Evolutionary conservation across 805 yeast genomes (phyloP).

Genomic region (Kazachstania africana): DNA sequence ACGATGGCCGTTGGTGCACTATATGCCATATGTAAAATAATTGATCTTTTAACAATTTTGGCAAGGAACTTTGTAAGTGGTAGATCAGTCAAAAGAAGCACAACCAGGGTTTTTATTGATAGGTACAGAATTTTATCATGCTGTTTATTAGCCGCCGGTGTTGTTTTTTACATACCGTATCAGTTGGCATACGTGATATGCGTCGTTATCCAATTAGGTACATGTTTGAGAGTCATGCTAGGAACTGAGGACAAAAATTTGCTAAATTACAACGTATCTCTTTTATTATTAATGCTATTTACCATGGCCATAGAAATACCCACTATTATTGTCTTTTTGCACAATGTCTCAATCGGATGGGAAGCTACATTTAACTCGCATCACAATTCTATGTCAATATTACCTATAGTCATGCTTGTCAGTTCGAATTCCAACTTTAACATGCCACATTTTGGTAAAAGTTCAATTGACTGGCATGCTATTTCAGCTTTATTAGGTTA

Average conservation of each 20-base stretch:
- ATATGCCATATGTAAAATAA: conserved; percentile 1
- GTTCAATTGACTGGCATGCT: conserved; percentile 18
- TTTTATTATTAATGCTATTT: conserved; percentile 63
- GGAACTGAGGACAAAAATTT: conserved; percentile 22
- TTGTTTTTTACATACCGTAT: conserved; percentile 62
- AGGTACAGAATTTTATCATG: conserved; percentile 27
- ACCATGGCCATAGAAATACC: conserved; percentile 71
- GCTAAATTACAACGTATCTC: conserved; percentile 49
- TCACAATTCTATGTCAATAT: conserved; percentile 67
- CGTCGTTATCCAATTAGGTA: conserved; percentile 44
- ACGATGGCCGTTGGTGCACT: conserved; percentile 17
- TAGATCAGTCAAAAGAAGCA: too few relatives aligned
- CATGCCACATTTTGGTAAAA: conserved; percentile 29
- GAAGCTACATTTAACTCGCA: conserved; percentile 77
- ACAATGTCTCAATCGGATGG: conserved; percentile 69
- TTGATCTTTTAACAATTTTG: too few relatives aligned
- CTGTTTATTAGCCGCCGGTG: conserved; percentile 31
- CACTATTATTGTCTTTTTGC: conserved; percentile 67
- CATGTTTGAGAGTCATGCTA: conserved; percentile 31
- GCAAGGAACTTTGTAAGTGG: too few relatives aligned
- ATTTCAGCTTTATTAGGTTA: conserved; percentile 35
- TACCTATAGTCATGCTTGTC: conserved; percentile 55
- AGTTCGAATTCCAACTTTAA: conserved; percentile 41
- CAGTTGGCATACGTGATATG: conserved; percentile 65
- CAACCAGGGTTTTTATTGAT: too few relatives aligned